Conservation (phyloP, 495 filamentous ascomycete genomes). For the Neurospora sp. region DNA sequence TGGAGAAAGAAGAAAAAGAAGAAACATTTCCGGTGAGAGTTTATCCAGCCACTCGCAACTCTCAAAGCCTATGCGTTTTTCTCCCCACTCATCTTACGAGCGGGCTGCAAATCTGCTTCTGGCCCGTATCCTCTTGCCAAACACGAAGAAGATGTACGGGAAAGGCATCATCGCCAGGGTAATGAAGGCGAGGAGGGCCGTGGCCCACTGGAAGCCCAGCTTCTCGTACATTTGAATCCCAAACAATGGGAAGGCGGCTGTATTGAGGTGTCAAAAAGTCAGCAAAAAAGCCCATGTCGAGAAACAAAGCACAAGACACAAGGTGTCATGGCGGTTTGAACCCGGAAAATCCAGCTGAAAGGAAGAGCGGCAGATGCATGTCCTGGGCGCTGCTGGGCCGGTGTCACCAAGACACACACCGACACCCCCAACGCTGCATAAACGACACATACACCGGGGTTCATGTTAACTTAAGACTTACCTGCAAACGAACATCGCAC, state of each 20-base stretch:
- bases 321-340: constrained; percentile 23
- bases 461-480: constrained; percentile 37
- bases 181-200: constrained; percentile 57
- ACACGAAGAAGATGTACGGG: constrained; percentile 59
- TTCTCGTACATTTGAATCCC: constrained; percentile 51
- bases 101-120: constrained; percentile 36
- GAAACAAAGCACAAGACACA: constrained; percentile 36
- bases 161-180: constrained; percentile 60
- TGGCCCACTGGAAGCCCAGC: constrained; percentile 65
- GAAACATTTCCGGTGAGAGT: neutral
- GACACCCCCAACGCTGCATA: neutral
- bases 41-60: neutral
- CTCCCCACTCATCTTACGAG: constrained; percentile 3
- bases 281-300: neutral
- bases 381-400: neutral
- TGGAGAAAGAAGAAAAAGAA: neutral
- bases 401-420: neutral
- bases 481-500: constrained; percentile 75
- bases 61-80: neutral
- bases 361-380: constrained; percentile 24
- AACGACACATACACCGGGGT: neutral
- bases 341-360: constrained; percentile 40
- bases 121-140: constrained; percentile 45
- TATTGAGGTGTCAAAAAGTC: constrained; percentile 10
- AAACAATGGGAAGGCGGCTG: constrained; percentile 40